Percentiles rank a stretch among this genome's conserved stretches.
Evolutionary conservation across 208 protist genomes (phyloP).

Genomic region (Porcisia deanei): DNA sequence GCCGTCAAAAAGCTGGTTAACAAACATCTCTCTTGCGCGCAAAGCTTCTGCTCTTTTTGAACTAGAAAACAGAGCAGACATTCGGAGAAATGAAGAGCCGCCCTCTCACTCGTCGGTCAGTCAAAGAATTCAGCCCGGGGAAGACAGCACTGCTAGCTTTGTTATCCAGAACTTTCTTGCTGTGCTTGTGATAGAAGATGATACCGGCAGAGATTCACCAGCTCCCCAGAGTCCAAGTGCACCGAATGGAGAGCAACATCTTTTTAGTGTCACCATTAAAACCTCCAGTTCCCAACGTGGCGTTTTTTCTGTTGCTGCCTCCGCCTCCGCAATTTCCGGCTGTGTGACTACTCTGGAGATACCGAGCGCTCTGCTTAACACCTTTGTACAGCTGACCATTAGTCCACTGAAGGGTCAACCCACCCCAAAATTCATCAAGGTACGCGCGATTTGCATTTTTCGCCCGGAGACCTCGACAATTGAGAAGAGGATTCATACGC

Average conservation of each 20-base stretch:
- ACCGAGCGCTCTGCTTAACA: slow-evolving; percentile 8
- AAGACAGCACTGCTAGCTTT: background rate
- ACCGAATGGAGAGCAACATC: background rate
- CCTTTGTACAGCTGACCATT: slow-evolving; percentile 10
- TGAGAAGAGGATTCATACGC: background rate
- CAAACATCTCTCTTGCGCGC: slow-evolving; percentile 2
- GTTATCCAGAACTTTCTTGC: background rate
- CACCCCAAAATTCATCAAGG: background rate
- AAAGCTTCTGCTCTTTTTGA: slow-evolving; percentile 12
- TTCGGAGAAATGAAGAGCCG: background rate
- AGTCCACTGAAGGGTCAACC: background rate
- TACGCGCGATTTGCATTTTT: slow-evolving; percentile 20
- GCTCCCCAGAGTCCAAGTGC: background rate
- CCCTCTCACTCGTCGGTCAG: background rate
- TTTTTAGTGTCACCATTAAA: slow-evolving; percentile 15
- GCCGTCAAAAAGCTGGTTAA: slow-evolving; percentile 30
- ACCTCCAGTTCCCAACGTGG: slow-evolving; percentile 9
- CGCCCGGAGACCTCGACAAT: slow-evolving; percentile 9
- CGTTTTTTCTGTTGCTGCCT: slow-evolving; percentile 1
- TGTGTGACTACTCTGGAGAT: background rate
- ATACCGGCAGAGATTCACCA: background rate
- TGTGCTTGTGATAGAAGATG: background rate
- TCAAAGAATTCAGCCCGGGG: background rate
- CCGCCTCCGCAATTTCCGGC: background rate
- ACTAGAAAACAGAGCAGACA: background rate